Conservation (phyloP, 495 filamentous ascomycete genomes). For the Evernia prunastri region DNA sequence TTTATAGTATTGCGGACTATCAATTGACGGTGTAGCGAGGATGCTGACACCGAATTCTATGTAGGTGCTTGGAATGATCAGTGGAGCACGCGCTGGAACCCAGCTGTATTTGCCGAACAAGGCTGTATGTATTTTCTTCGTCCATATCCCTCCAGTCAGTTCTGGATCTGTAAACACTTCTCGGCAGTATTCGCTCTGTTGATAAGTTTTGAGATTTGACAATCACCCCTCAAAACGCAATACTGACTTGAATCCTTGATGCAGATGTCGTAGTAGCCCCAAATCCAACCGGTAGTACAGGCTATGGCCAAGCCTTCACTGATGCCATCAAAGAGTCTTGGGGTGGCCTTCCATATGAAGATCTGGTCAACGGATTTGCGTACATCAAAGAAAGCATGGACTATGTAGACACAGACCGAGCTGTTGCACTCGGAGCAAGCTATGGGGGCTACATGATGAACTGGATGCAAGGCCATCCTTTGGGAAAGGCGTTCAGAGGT, state of each 20-base stretch:
- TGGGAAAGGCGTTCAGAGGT: conserved; percentile 31
- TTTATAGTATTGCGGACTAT: not conserved
- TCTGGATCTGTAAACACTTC: not conserved
- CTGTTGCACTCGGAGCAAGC: conserved; percentile 75
- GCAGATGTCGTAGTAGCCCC: conserved; percentile 69
- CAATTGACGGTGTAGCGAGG: not conserved
- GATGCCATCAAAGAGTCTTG: conserved; percentile 71
- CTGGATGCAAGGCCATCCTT: conserved; percentile 48
- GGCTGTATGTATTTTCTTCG: conserved; percentile 36
- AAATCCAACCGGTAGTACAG: conserved; percentile 81
- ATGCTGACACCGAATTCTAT: conserved; percentile 28
- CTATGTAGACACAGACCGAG: conserved; percentile 70
- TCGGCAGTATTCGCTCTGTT: not conserved
- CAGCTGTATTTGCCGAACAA: conserved; percentile 83
- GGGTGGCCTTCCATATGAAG: conserved; percentile 74
- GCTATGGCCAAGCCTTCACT: conserved; percentile 74
- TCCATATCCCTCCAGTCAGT: not conserved
- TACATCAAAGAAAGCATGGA: conserved; percentile 63
- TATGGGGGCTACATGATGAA: conserved; percentile 88
- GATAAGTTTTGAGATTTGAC: not conserved
- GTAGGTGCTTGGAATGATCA: conserved; percentile 68
- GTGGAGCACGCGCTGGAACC: conserved; percentile 90
- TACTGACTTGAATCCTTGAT: conserved; percentile 29
- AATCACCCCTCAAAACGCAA: not conserved
- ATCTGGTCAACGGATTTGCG: conserved; percentile 74